Conservation (phyloP, 768 basidiomycete species). For the Lactarius hatsudake region DNA sequence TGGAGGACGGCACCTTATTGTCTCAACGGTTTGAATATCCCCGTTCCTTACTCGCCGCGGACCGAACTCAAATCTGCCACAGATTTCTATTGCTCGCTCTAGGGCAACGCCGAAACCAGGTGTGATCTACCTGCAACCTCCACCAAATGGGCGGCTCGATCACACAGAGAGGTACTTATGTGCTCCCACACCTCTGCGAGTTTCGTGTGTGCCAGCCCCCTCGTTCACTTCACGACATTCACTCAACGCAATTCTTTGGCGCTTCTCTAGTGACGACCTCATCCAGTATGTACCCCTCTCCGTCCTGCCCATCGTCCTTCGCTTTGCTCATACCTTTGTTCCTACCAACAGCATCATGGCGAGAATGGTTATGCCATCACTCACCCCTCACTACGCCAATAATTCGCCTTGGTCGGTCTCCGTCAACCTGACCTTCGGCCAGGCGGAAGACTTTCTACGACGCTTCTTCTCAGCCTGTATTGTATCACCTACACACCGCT, state of each 20-base stretch:
- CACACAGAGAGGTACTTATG: conserved; percentile 22
- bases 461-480: conserved; percentile 14
- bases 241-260: conserved; percentile 1
- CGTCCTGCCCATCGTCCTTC: background rate
- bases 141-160: conserved; percentile 24
- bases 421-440: conserved; percentile 19
- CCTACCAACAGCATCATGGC: conserved; percentile 12
- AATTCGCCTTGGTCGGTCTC: conserved; percentile 24
- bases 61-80: conserved; percentile 20
- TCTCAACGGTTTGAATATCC: conserved; percentile 19
- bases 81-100: conserved; percentile 1
- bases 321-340: conserved; percentile 1
- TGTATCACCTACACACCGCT: conserved; percentile 28
- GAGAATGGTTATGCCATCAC: conserved; percentile 24
- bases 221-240: conserved; percentile 5
- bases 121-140: conserved; percentile 21
- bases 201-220: conserved; percentile 20
- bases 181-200: conserved; percentile 13
- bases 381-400: conserved; percentile 22
- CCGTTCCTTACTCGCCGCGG: conserved; percentile 15
- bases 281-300: conserved; percentile 7
- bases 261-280: conserved; percentile 1
- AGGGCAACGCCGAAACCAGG: conserved; percentile 21
- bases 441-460: conserved; percentile 10
- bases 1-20: conserved; percentile 21